Evolutionary conservation across 306 rosid genomes (phyloP).

Genomic region (Prosopis cineraria): DNA sequence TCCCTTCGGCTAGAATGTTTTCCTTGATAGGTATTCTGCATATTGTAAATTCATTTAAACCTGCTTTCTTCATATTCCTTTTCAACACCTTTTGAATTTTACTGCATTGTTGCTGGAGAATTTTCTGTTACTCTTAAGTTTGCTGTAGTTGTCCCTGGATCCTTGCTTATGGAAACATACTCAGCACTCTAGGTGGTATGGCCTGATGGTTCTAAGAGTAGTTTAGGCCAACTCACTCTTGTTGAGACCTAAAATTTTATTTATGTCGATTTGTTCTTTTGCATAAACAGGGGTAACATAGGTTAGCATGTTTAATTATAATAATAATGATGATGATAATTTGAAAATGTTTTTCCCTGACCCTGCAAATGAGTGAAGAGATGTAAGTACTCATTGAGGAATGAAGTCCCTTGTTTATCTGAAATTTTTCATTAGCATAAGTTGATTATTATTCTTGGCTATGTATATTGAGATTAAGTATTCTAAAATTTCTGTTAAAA

Average conservation of each 20-base stretch:
- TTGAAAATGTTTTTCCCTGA: background rate
- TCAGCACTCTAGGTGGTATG: background rate
- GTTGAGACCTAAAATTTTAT: background rate
- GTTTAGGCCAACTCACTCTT: background rate
- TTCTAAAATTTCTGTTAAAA: background rate
- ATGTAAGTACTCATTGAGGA: background rate
- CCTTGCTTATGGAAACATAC: background rate
- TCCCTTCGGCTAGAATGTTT: constrained; percentile 87
- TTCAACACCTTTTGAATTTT: constrained; percentile 23
- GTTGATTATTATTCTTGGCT: background rate
- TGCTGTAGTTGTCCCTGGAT: background rate
- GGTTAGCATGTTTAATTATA: background rate
- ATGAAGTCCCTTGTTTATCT: background rate
- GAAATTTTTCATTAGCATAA: background rate
- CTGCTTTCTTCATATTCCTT: constrained; percentile 2
- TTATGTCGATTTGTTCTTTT: background rate
- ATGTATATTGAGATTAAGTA: background rate
- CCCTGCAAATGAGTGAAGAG: background rate
- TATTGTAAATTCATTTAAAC: constrained; percentile 23
- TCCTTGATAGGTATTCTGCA: constrained; percentile 67
- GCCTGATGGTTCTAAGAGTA: background rate
- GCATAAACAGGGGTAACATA: background rate
- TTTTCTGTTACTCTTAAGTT: constrained; percentile 20
- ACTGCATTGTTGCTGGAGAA: background rate
- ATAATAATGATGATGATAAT: background rate